Evolutionary conservation across 768 basidiomycete genomes (phyloP).

Genomic region (Kwoniella sp.): DNA sequence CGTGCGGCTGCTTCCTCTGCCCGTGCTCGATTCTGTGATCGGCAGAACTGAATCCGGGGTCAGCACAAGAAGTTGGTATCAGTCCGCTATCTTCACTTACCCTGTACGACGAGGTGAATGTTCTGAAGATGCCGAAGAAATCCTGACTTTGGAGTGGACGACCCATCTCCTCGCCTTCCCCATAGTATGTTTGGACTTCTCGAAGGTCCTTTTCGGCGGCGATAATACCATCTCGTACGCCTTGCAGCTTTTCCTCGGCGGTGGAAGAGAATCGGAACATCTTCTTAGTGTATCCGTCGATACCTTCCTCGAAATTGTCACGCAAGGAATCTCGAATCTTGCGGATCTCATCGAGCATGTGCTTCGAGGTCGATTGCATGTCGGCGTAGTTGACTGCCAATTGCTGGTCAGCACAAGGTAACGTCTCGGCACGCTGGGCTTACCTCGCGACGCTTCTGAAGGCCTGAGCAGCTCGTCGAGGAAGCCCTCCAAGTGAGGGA

Average conservation of each 20-base stretch:
- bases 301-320: slow-evolving; percentile 71
- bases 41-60: slow-evolving; percentile 67
- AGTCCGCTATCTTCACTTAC: slow-evolving; percentile 27
- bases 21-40: slow-evolving; percentile 67
- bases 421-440: too few relatives aligned
- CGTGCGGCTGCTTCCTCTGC: slow-evolving; percentile 66
- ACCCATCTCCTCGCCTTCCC: slow-evolving; percentile 68
- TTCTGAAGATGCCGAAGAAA: slow-evolving; percentile 96
- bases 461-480: slow-evolving; percentile 82
- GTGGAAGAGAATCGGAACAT: slow-evolving; percentile 87
- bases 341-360: slow-evolving; percentile 78
- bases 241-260: slow-evolving; percentile 70
- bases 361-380: slow-evolving; percentile 53
- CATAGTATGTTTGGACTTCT: slow-evolving; percentile 84
- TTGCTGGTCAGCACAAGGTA: slow-evolving; percentile 13
- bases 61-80: neutral
- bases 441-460: slow-evolving; percentile 87
- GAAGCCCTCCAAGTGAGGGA: slow-evolving; percentile 80
- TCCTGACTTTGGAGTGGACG: slow-evolving; percentile 60
- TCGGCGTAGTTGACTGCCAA: slow-evolving; percentile 23
- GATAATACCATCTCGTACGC: slow-evolving; percentile 79
- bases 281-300: slow-evolving; percentile 77
- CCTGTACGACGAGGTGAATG: slow-evolving; percentile 83
- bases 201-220: slow-evolving; percentile 76
- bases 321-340: slow-evolving; percentile 73